A percentile compares a stretch with the other conserved stretches of the same genome.
Evolutionary conservation across 1,284 basidiomycete species (phyloP).

Genomic region (Trichosporon sp.): DNA sequence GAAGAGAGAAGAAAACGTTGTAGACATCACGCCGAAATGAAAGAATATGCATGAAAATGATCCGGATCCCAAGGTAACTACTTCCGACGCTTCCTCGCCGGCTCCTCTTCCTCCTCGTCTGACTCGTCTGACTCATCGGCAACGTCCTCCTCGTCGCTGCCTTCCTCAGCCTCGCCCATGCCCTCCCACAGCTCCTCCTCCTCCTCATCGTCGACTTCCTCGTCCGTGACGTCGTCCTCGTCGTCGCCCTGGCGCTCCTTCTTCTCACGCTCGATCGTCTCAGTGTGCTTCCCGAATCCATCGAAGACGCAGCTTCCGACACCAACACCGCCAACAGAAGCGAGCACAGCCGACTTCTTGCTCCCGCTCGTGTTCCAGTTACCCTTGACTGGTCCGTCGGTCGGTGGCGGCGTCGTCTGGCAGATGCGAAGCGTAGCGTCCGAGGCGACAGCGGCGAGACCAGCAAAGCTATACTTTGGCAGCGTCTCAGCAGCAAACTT

Average conservation of each 20-base stretch:
- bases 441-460: conserved; percentile 36
- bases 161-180: conserved; percentile 28
- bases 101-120: conserved; percentile 42
- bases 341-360: conserved; percentile 60
- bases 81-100: neutral
- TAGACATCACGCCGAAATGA: neutral
- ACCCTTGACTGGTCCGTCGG: conserved; percentile 51
- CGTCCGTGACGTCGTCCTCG: conserved; percentile 27
- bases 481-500: neutral
- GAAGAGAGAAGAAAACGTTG: neutral
- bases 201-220: conserved; percentile 28
- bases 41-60: neutral
- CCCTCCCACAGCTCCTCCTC: conserved; percentile 32
- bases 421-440: conserved; percentile 60
- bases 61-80: neutral
- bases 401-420: conserved; percentile 58
- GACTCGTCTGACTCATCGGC: too few relatives aligned
- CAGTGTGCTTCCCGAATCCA: conserved; percentile 27
- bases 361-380: conserved; percentile 55
- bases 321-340: conserved; percentile 63
- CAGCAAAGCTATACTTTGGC: conserved; percentile 12
- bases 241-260: conserved; percentile 20
- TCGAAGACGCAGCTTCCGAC: conserved; percentile 55
- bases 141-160: conserved; percentile 26
- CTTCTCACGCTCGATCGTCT: conserved; percentile 51